A percentile compares a stretch with the other conserved stretches of the same genome.
phyloP scores from a whole-genome alignment of 345 rosid species.

The Psidium friedrichsthalianum region DNA sequence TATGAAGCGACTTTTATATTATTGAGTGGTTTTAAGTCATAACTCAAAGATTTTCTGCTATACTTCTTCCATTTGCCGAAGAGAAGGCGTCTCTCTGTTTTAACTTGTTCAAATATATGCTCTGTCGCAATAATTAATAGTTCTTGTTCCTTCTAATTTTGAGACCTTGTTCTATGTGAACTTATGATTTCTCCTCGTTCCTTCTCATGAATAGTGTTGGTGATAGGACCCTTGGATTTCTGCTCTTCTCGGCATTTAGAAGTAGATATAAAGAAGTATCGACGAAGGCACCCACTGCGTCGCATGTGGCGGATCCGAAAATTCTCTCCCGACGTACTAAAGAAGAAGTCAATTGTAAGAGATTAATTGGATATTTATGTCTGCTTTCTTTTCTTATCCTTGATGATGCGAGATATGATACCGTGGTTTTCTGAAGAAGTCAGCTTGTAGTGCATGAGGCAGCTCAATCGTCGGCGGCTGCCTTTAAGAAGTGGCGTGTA shows the following conservation, averaged over 20 bases:
- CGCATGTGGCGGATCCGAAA: slow-evolving; percentile 49
- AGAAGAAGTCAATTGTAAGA: slow-evolving; percentile 67
- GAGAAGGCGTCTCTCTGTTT: no score
- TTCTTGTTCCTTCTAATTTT: background rate
- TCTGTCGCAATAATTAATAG: background rate
- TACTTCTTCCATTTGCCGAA: no score
- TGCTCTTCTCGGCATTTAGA: slow-evolving; percentile 61
- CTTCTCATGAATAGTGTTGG: slow-evolving; percentile 25
- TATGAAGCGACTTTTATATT: background rate
- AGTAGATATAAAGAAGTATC: slow-evolving; percentile 65
- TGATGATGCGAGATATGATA: background rate
- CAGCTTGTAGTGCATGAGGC: slow-evolving; percentile 73
- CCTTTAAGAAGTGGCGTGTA: slow-evolving; percentile 71
- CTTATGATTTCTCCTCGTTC: background rate
- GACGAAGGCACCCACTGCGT: slow-evolving; percentile 65
- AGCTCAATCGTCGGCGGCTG: slow-evolving; percentile 63
- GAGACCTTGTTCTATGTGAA: background rate
- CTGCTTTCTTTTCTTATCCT: background rate
- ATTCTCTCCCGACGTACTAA: slow-evolving; percentile 36
- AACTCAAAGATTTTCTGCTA: background rate
- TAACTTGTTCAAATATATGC: background rate
- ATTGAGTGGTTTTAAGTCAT: background rate
- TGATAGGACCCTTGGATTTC: slow-evolving; percentile 60
- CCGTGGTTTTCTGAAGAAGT: slow-evolving; percentile 3
- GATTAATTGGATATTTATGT: background rate